Evolutionary conservation across 352 stramenopile species (phyloP).

Genomic region (Phytophthora boehmeriae): DNA sequence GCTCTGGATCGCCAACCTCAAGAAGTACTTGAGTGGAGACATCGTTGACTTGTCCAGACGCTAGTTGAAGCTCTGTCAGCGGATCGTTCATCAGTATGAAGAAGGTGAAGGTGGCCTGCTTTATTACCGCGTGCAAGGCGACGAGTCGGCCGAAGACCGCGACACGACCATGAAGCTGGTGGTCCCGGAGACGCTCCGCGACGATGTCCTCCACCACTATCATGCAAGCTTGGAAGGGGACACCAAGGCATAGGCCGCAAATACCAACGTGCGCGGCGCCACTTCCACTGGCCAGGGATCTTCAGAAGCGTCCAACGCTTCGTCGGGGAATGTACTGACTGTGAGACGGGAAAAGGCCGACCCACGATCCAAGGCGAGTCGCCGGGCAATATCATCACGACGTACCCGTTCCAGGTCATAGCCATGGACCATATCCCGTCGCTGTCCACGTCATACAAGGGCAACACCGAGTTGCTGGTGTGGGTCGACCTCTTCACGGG

Average conservation of each 20-base stretch:
- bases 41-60: neutral
- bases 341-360: constrained; percentile 20
- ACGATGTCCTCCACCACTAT: constrained; percentile 12
- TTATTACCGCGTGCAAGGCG: neutral
- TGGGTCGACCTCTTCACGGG: constrained; percentile 23
- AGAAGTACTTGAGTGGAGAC: neutral
- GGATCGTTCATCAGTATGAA: constrained; percentile 3
- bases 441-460: constrained; percentile 18
- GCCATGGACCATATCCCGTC: constrained; percentile 32
- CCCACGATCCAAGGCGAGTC: constrained; percentile 8
- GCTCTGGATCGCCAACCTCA: neutral
- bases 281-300: too few species aligned
- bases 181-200: too few species aligned
- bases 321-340: constrained; percentile 10
- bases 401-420: constrained; percentile 30
- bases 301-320: constrained; percentile 7
- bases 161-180: neutral
- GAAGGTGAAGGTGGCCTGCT: constrained; percentile 2
- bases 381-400: constrained; percentile 22
- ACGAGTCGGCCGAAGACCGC: neutral
- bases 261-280: neutral
- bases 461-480: constrained; percentile 38
- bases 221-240: constrained; percentile 1
- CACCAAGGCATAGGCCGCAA: constrained; percentile 6
- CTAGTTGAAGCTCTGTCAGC: neutral